Evolutionary conservation across 768 basidiomycete genomes (phyloP).

Genomic region (Lactarius sanguifluus): DNA sequence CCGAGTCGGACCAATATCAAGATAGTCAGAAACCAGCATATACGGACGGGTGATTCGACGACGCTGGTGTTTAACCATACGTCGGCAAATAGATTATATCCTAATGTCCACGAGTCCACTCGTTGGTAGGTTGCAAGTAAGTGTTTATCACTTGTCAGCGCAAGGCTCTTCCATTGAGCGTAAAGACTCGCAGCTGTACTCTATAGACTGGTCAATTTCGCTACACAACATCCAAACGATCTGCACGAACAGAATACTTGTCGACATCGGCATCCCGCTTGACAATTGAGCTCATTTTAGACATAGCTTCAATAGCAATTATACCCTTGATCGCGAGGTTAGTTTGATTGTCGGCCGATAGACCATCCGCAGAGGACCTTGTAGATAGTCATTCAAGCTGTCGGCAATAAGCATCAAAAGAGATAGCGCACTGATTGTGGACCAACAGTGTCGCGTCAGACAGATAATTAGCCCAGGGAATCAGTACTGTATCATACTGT

Average conservation of each 20-base stretch:
- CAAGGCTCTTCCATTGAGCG: conserved; percentile 21
- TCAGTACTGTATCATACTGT: conserved; percentile 16
- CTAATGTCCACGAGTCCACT: conserved; percentile 50
- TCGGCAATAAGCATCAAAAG: conserved; percentile 39
- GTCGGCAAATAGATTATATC: conserved; percentile 65
- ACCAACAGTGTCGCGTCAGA: conserved; percentile 47
- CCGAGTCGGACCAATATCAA: neutral
- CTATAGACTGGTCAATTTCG: conserved; percentile 8
- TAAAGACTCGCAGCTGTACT: conserved; percentile 4
- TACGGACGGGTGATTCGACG: conserved; percentile 37
- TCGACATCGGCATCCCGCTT: conserved; percentile 26
- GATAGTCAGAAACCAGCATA: neutral
- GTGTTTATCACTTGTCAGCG: conserved; percentile 14
- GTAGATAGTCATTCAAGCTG: neutral
- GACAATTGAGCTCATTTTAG: conserved; percentile 46
- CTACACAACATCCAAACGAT: neutral
- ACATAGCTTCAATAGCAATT: conserved; percentile 63
- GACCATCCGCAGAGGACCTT: conserved; percentile 8
- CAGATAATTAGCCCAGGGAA: conserved; percentile 38
- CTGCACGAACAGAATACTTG: conserved; percentile 33
- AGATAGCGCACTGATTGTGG: conserved; percentile 49
- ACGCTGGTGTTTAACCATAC: conserved; percentile 54
- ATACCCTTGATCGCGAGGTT: conserved; percentile 76
- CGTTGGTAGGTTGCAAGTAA: conserved; percentile 10
- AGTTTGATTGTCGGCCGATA: conserved; percentile 51